Evolutionary conservation across 192 early-diverging fungal genomes (phyloP).

Genomic region (Fimicolochytrium jonesii): DNA sequence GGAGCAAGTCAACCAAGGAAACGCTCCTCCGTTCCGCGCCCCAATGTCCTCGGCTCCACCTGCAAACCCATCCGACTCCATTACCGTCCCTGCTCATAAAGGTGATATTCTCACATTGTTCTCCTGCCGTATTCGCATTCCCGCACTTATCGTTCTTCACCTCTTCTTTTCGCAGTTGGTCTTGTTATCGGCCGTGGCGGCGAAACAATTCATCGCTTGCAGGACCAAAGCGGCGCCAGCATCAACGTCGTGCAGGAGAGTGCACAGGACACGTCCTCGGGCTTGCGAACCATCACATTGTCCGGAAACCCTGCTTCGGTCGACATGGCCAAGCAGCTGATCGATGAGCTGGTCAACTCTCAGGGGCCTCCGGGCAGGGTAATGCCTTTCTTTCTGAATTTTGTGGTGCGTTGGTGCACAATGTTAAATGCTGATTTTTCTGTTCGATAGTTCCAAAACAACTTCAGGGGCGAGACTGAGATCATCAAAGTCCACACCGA

Average conservation of each 20-base stretch:
- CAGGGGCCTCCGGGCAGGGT: conserved; percentile 4
- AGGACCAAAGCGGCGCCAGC: conserved; percentile 67
- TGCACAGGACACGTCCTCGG: conserved; percentile 8
- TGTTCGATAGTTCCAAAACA: no score
- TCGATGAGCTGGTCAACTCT: conserved; percentile 25
- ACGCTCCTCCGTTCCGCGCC: conserved; percentile 9
- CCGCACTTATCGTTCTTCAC: background rate
- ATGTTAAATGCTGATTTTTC: no score
- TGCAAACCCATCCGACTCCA: background rate
- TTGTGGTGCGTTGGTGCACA: no score
- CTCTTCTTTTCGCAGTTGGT: conserved; percentile 54
- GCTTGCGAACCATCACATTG: conserved; percentile 31
- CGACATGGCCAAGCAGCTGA: conserved; percentile 30
- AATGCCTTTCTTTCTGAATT: no score
- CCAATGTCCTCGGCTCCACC: conserved; percentile 1
- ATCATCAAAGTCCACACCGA: conserved; percentile 60
- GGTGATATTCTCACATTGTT: no score
- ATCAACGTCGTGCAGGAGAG: conserved; percentile 57
- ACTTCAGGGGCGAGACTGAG: conserved; percentile 35
- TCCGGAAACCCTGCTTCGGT: conserved; percentile 34
- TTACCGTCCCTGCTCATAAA: conserved; percentile 11
- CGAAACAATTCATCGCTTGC: conserved; percentile 76
- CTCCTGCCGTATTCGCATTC: background rate
- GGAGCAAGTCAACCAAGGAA: conserved; percentile 58
- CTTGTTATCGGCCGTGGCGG: conserved; percentile 74